Evolutionary conservation across 208 protist genomes (phyloP).

Genomic region (Trypanosoma vivax): DNA sequence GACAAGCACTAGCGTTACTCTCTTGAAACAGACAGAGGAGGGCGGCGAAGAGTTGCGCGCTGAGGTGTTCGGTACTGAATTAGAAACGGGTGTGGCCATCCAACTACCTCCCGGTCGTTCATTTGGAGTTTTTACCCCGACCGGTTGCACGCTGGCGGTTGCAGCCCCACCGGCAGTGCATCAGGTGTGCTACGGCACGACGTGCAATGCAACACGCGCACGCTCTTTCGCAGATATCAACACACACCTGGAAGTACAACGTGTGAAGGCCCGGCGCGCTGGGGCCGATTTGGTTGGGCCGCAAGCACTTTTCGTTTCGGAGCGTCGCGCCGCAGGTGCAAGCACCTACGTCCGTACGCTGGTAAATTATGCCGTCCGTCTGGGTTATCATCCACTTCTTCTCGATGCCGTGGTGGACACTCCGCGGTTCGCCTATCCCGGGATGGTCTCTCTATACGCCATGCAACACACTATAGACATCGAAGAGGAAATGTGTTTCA

Average conservation of each 20-base stretch:
- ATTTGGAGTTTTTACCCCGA: slow-evolving; percentile 46
- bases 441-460: slow-evolving; percentile 34
- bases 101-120: slow-evolving; percentile 32
- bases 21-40: slow-evolving; percentile 15
- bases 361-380: slow-evolving; percentile 43
- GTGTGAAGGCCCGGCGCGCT: slow-evolving; percentile 25
- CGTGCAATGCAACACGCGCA: slow-evolving; percentile 28
- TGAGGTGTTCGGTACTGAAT: slow-evolving; percentile 51
- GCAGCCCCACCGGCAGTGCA: slow-evolving; percentile 31
- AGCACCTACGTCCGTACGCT: slow-evolving; percentile 46
- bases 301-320: slow-evolving; percentile 52
- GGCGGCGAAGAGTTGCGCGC: slow-evolving; percentile 27
- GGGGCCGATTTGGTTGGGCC: slow-evolving; percentile 33
- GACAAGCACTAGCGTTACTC: slow-evolving; percentile 21
- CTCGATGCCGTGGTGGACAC: slow-evolving; percentile 35
- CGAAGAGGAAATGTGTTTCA: slow-evolving; percentile 51
- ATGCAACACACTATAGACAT: slow-evolving; percentile 53
- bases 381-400: slow-evolving; percentile 63
- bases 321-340: slow-evolving; percentile 32
- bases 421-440: slow-evolving; percentile 34
- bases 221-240: slow-evolving; percentile 58
- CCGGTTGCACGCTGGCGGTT: slow-evolving; percentile 47
- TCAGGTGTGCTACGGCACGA: slow-evolving; percentile 41
- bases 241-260: slow-evolving; percentile 39
- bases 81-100: slow-evolving; percentile 34